Evolutionary conservation across 352 stramenopile genomes (phyloP).

Genomic region (Vaucheria bursata): DNA sequence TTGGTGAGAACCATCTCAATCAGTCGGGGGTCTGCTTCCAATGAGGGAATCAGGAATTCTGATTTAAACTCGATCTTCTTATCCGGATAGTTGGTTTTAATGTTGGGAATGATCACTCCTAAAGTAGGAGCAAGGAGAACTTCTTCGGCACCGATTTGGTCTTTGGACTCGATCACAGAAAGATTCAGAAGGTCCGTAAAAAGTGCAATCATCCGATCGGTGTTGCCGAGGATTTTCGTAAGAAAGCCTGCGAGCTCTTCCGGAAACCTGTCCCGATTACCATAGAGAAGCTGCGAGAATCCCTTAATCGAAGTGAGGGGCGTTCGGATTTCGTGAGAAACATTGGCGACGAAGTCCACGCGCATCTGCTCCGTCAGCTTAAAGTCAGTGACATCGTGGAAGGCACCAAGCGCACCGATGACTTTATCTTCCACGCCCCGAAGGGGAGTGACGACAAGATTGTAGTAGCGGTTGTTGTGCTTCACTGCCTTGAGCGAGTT

Average conservation of each 20-base stretch:
- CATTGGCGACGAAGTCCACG: background rate
- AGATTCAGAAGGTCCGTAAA: background rate
- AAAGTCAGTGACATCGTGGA: background rate
- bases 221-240: background rate
- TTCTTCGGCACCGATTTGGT: background rate
- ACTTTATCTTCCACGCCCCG: background rate
- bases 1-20: background rate
- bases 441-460: background rate
- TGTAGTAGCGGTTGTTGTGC: background rate
- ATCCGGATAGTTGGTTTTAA: background rate
- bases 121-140: background rate
- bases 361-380: background rate
- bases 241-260: background rate
- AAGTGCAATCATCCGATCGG: background rate
- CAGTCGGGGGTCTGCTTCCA: background rate
- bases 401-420: background rate
- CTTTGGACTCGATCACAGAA: background rate
- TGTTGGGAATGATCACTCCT: background rate
- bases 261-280: background rate
- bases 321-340: background rate
- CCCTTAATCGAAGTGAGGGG: background rate
- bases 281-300: background rate
- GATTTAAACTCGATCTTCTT: background rate
- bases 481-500: background rate
- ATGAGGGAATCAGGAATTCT: background rate